These are phyloP conservation scores for Erysimum cheiri DNA, from an alignment of 441 rosid species.

Conservation along the genomic window DNA sequence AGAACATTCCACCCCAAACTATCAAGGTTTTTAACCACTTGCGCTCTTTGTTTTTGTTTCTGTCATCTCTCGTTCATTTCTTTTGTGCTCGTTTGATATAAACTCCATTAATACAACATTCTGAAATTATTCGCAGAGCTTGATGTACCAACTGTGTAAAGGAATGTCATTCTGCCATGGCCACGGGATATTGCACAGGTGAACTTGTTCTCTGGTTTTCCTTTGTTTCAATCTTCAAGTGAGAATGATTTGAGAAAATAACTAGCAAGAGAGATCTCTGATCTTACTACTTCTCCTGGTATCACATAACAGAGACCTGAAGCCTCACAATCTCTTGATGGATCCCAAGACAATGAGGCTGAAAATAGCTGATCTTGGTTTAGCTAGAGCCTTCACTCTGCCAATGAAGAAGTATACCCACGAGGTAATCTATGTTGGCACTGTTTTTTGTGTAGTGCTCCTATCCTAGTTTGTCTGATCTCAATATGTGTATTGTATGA, in stretches of 20 bases:
- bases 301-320: constrained; percentile 69
- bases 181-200: constrained; percentile 97
- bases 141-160: constrained; percentile 97
- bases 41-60: neutral
- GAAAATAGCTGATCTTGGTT: constrained; percentile 96
- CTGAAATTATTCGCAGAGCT: constrained; percentile 55
- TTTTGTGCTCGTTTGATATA: neutral
- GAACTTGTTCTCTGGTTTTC: neutral
- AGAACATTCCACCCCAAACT: constrained; percentile 52
- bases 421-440: constrained; percentile 60
- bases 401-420: constrained; percentile 65
- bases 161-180: constrained; percentile 98
- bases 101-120: neutral
- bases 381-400: constrained; percentile 85
- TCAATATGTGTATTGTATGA: constrained; percentile 1
- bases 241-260: neutral
- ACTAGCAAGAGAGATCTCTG: neutral
- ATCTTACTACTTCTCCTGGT: constrained; percentile 2
- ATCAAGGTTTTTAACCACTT: constrained; percentile 55
- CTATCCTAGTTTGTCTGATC: neutral
- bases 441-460: neutral
- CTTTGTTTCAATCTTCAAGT: constrained; percentile 1
- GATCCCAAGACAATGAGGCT: constrained; percentile 86
- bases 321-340: constrained; percentile 97
- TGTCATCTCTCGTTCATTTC: neutral